Conservation (phyloP, 257 asterid genomes). For the Thymus mandschuricus region DNA sequence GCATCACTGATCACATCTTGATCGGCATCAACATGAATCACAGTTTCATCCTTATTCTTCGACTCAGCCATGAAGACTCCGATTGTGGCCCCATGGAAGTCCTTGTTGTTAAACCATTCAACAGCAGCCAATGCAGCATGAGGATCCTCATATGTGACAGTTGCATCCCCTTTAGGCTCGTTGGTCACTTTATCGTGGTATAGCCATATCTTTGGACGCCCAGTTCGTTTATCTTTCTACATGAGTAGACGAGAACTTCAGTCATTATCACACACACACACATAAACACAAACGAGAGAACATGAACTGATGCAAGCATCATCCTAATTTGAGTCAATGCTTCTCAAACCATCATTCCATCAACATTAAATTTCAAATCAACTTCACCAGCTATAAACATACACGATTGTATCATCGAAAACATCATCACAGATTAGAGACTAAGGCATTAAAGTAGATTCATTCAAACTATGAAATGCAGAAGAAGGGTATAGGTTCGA, state of each 20-base stretch:
- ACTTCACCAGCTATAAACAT: too few relatives aligned
- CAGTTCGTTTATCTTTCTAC: conserved; percentile 95
- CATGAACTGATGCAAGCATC: not conserved
- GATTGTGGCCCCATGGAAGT: conserved; percentile 82
- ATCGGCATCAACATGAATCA: conserved; percentile 46
- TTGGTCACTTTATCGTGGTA: conserved; percentile 86
- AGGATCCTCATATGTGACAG: conserved; percentile 96
- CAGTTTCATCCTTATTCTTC: conserved; percentile 71
- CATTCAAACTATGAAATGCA: not conserved
- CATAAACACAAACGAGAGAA: not conserved
- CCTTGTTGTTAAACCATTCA: conserved; percentile 97
- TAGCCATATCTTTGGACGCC: conserved; percentile 93
- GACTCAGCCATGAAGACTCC: conserved; percentile 94
- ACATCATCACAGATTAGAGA: not conserved
- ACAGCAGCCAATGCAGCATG: conserved; percentile 99
- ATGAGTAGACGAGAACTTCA: conserved; percentile 34
- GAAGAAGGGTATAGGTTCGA: not conserved
- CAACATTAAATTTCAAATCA: not conserved
- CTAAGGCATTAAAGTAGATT: not conserved
- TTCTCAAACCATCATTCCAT: not conserved
- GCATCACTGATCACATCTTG: conserved; percentile 42
- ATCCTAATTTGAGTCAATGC: conserved; percentile 9
- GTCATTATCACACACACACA: conserved; percentile 13
- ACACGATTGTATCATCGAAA: too few relatives aligned
- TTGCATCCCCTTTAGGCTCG: conserved; percentile 99